Percentiles rank a stretch among this genome's conserved stretches.
Evolutionary conservation across 495 filamentous ascomycete genomes (phyloP).

Genomic region (Staphylotrichum longicolle): DNA sequence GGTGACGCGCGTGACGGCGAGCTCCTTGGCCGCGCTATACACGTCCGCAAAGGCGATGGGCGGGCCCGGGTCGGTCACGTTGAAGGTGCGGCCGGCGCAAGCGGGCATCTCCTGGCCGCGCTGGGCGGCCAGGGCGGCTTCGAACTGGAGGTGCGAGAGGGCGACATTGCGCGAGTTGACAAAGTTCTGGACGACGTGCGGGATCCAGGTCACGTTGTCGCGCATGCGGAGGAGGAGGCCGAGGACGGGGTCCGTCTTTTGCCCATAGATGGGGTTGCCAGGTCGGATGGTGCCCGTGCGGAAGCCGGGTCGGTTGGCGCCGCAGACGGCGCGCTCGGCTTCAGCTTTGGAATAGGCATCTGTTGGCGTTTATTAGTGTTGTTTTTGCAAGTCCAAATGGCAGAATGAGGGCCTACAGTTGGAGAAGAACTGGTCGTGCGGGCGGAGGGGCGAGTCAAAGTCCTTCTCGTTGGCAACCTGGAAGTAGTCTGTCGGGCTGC

Average conservation of each 20-base stretch:
- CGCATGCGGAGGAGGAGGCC: conserved; percentile 28
- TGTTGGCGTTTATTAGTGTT: conserved; percentile 5
- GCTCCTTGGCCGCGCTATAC: conserved; percentile 27
- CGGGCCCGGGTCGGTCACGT: conserved; percentile 41
- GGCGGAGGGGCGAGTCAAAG: conserved; percentile 43
- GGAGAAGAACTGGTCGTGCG: conserved; percentile 51
- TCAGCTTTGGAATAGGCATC: conserved; percentile 51
- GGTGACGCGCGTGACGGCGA: conserved; percentile 33
- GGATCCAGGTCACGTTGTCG: conserved; percentile 42
- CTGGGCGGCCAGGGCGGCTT: conserved; percentile 46
- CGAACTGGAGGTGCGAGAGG: conserved; percentile 55
- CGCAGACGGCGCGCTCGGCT: conserved; percentile 51
- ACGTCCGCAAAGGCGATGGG: conserved; percentile 37
- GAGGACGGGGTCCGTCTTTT: conserved; percentile 46
- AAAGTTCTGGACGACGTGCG: conserved; percentile 54
- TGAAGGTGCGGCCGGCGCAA: conserved; percentile 45
- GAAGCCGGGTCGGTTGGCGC: conserved; percentile 47
- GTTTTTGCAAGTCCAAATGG: no score
- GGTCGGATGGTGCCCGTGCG: conserved; percentile 58
- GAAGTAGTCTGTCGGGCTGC: conserved; percentile 37
- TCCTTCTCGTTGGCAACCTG: conserved; percentile 50
- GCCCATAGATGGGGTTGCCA: conserved; percentile 57
- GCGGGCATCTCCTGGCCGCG: conserved; percentile 29
- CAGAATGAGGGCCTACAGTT: conserved; percentile 40
- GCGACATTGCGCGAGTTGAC: conserved; percentile 57